phyloP scores from a whole-genome alignment of 495 filamentous ascomycete genomes.

The Penicillium cinerascens region DNA sequence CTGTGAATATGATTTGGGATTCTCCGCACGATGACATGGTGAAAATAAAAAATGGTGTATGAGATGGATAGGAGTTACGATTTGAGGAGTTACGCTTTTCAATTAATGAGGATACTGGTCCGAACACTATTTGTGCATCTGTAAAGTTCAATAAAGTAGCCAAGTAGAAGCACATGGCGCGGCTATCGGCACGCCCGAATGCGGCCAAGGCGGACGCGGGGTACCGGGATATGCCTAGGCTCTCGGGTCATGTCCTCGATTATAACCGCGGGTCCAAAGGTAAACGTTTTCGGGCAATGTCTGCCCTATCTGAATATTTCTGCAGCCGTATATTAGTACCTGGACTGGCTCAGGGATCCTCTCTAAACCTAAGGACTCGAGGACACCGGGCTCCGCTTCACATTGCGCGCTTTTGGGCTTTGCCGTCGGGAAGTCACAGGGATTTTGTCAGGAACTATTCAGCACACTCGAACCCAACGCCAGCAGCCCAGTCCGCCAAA shows the following conservation, averaged over 20 bases:
- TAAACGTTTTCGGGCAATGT: constrained; percentile 11
- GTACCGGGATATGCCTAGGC: constrained; percentile 30
- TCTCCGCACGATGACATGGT: constrained; percentile 32
- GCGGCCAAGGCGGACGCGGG: constrained; percentile 23
- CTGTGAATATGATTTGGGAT: constrained; percentile 26
- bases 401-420: neutral
- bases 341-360: neutral
- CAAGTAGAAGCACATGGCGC: constrained; percentile 14
- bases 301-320: neutral
- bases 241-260: constrained; percentile 16
- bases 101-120: constrained; percentile 21
- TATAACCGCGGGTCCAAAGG: constrained; percentile 12
- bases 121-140: neutral
- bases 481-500: constrained; percentile 4
- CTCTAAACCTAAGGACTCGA: neutral
- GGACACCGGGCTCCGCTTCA: neutral
- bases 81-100: constrained; percentile 30
- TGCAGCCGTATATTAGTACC: constrained; percentile 6
- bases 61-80: constrained; percentile 27
- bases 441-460: constrained; percentile 8
- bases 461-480: neutral
- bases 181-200: constrained; percentile 17
- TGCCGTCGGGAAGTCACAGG: neutral
- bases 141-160: neutral
- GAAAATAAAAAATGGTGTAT: constrained; percentile 34